These are phyloP conservation scores for Trametes hirsuta DNA, from an alignment of 1,284 basidiomycete genomes.

Conservation along the genomic window DNA sequence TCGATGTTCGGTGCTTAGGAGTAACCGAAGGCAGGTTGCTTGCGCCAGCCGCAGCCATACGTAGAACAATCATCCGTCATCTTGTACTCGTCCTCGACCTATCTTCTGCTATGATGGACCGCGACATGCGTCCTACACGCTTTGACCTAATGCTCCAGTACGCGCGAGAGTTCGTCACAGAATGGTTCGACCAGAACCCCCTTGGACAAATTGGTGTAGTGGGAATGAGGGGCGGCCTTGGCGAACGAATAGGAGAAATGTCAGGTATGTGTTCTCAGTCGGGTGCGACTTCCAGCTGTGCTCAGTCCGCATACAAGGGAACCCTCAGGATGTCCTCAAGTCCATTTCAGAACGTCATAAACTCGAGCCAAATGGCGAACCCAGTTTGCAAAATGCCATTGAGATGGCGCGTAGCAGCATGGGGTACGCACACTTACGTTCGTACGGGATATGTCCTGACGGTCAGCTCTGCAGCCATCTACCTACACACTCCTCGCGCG, in stretches of 20 bases:
- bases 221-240: constrained; percentile 88
- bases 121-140: constrained; percentile 93
- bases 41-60: constrained; percentile 84
- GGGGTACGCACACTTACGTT: constrained; percentile 56
- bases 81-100: constrained; percentile 90
- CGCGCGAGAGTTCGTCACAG: constrained; percentile 86
- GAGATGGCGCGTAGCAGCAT: constrained; percentile 94
- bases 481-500: constrained; percentile 93
- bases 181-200: constrained; percentile 99
- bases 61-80: constrained; percentile 96
- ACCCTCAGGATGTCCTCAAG: constrained; percentile 91
- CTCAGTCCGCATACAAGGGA: constrained; percentile 64
- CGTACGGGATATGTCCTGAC: background rate
- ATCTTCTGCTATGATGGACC: constrained; percentile 91
- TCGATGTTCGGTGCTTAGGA: too few species aligned
- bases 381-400: constrained; percentile 94
- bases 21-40: constrained; percentile 54
- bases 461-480: constrained; percentile 69
- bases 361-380: constrained; percentile 90
- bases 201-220: constrained; percentile 95
- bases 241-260: constrained; percentile 87
- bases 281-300: background rate
- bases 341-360: constrained; percentile 86
- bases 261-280: constrained; percentile 60
- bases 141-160: constrained; percentile 91